Conservation (phyloP, 768 basidiomycete species). For the Tricholomella constricta region DNA sequence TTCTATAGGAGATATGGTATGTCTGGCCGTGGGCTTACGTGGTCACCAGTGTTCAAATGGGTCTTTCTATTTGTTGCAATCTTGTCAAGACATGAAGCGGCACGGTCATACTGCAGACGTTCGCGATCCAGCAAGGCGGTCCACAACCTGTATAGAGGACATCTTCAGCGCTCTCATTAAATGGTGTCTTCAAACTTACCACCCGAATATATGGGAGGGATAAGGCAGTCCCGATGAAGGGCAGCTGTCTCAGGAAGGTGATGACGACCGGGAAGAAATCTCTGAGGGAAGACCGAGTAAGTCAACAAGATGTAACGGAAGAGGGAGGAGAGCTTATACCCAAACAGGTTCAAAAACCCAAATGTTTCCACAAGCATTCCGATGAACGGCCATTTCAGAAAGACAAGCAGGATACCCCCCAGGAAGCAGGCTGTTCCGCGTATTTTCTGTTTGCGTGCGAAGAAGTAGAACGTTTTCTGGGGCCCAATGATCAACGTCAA, state of each 20-base stretch:
- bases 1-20: too few relatives aligned
- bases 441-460: slow-evolving; percentile 92
- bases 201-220: slow-evolving; percentile 85
- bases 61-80: slow-evolving; percentile 12
- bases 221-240: slow-evolving; percentile 85
- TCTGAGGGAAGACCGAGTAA: slow-evolving; percentile 41
- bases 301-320: slow-evolving; percentile 3
- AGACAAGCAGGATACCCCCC: slow-evolving; percentile 89
- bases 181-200: slow-evolving; percentile 47
- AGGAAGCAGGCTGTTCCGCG: slow-evolving; percentile 89
- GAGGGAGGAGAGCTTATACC: slow-evolving; percentile 49
- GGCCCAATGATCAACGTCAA: slow-evolving; percentile 97
- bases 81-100: slow-evolving; percentile 15
- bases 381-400: slow-evolving; percentile 92
- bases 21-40: background rate
- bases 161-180: background rate
- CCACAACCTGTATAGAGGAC: slow-evolving; percentile 57
- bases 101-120: slow-evolving; percentile 61
- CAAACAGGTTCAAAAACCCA: slow-evolving; percentile 96
- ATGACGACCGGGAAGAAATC: slow-evolving; percentile 99
- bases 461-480: slow-evolving; percentile 97
- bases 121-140: slow-evolving; percentile 79
- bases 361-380: slow-evolving; percentile 94
- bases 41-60: background rate
- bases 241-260: slow-evolving; percentile 94